These are phyloP conservation scores for Penicillium digitatum DNA, from an alignment of 2,329 filamentous ascomycete species.

Conservation along the genomic window DNA sequence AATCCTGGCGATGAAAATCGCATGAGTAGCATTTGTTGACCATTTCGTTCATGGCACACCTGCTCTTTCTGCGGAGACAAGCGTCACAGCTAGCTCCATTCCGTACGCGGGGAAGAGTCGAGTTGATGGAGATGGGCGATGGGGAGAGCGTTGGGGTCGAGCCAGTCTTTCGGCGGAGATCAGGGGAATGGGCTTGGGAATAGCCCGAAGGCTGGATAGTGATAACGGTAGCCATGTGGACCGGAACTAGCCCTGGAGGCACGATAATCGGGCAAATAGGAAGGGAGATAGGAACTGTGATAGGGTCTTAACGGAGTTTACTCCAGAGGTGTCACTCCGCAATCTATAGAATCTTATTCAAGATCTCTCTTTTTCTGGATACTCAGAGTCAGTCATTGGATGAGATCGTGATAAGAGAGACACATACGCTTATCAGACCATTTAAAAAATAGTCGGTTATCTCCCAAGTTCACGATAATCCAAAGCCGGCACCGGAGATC, in stretches of 20 bases:
- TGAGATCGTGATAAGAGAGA: slow-evolving; percentile 18
- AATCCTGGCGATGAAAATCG: slow-evolving; percentile 45
- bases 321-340: neutral
- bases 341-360: neutral
- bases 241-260: neutral
- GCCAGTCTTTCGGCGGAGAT: slow-evolving; percentile 25
- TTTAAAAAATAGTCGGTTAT: slow-evolving; percentile 10
- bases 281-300: neutral
- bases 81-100: slow-evolving; percentile 43
- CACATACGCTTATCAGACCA: slow-evolving; percentile 10
- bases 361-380: neutral
- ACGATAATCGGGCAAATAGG: neutral
- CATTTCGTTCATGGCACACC: slow-evolving; percentile 44
- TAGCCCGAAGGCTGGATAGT: slow-evolving; percentile 37
- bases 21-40: slow-evolving; percentile 45
- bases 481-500: slow-evolving; percentile 5
- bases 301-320: slow-evolving; percentile 1
- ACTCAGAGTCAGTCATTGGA: slow-evolving; percentile 12
- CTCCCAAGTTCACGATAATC: slow-evolving; percentile 7
- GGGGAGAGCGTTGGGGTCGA: slow-evolving; percentile 26
- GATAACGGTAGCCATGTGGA: slow-evolving; percentile 39
- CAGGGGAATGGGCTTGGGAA: slow-evolving; percentile 21
- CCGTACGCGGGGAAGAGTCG: slow-evolving; percentile 31
- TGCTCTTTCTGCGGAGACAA: slow-evolving; percentile 42
- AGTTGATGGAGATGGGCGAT: slow-evolving; percentile 22